These are phyloP conservation scores for Gymnopilus dilepis DNA, from an alignment of 768 basidiomycete species.

Conservation along the genomic window DNA sequence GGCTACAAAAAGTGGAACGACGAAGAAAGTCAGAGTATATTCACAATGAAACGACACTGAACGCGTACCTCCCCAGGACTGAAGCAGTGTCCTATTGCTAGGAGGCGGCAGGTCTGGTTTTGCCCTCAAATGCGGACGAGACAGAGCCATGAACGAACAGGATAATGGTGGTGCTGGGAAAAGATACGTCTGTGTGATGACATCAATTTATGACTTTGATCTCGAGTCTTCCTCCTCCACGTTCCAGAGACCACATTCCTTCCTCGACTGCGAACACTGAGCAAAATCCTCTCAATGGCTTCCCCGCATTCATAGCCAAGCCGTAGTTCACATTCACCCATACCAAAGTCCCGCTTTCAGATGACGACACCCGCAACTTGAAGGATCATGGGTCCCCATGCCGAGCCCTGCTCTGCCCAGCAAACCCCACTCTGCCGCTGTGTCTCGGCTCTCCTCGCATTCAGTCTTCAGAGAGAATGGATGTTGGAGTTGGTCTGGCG, in stretches of 20 bases:
- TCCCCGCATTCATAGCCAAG: no score
- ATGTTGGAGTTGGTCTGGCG: background rate
- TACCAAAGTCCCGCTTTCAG: no score
- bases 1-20: conserved; percentile 36
- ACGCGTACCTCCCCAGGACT: conserved; percentile 44
- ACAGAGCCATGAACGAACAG: background rate
- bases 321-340: no score
- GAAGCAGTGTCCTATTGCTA: conserved; percentile 36
- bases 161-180: background rate
- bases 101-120: conserved; percentile 17
- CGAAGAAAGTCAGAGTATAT: conserved; percentile 12
- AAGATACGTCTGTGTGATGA: background rate
- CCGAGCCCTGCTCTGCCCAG: background rate
- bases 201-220: background rate
- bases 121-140: background rate
- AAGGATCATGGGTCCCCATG: no score
- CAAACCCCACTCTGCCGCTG: background rate
- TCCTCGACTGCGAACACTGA: no score
- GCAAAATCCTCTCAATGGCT: no score
- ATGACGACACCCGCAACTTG: no score
- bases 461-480: background rate
- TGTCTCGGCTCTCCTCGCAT: conserved; percentile 1
- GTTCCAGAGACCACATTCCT: no score
- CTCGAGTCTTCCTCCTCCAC: no score
- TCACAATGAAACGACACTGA: background rate